Evolutionary conservation across 202 grass and related monocot genomes (phyloP), one percentile per base, ranked within the genome.

Genomic region (Saccharum hybrid): DNA sequence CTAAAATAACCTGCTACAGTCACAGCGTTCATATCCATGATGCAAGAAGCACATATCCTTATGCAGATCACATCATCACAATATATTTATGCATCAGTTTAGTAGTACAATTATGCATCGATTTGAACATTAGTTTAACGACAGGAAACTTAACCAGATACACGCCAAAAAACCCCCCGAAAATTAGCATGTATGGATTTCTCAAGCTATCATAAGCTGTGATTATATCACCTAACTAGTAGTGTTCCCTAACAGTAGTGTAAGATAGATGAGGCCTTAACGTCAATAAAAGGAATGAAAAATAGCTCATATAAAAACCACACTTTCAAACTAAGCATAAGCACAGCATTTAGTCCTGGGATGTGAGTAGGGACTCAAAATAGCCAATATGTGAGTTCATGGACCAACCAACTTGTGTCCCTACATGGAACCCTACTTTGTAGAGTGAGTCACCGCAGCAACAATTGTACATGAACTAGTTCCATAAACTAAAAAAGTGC

Each of bases 131-230:
- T 18, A 18, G 6, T 49, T 71, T 46, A 51, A 10, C 7, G 0
- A 28, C 13, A 72, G 2, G 43, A 72, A 51, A 51, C 43, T 72
- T 72, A 19, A 72, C 1, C 42, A 51, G 22, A 14, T 14, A 71
- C 2, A 4, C 7, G 14, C 9, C 22, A 33, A 52, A 0, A 10
- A 19, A 48, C 18, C 7, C 19, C 18, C 14, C 19, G 0, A 4
- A 51, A 49, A 72, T 9, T 46, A 19, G 70, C 7, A 72, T 49
- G 16, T 19, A 51, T 51, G 23, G 43, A 73, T 73, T 52, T 33
- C 71, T 34, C 3, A 72, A 72, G 7, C 42, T 72, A 71, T 31
- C 43, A 72, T 49, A 51, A 72, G 30, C 43, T 31, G 42, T 49
- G 23, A 72, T 18, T 18, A 3, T 33, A 51, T 33, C 70, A 49